Conservation (phyloP, 2,329 filamentous ascomycete genomes). For the Dothiorella sarmentorum region DNA sequence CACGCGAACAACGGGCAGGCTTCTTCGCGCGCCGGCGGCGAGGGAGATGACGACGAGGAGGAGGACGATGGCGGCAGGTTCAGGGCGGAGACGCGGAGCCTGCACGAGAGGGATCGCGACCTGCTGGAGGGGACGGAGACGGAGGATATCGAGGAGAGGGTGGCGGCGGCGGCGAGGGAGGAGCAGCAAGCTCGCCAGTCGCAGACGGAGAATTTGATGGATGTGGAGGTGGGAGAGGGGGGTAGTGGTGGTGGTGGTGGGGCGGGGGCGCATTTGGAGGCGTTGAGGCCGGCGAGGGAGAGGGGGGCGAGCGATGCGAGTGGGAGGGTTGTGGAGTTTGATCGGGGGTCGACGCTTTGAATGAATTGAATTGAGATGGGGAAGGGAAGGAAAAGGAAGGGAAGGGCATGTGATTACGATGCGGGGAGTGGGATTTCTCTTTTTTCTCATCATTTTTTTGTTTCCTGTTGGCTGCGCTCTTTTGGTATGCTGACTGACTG, state of each 20-base stretch:
- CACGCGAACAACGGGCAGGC: conserved; percentile 66
- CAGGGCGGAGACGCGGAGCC: conserved; percentile 20
- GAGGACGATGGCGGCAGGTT: conserved; percentile 52
- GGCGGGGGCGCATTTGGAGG: conserved; percentile 23
- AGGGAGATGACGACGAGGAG: conserved; percentile 62
- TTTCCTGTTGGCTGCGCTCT: too few relatives aligned
- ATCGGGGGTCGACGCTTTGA: conserved; percentile 20
- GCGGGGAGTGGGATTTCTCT: neutral
- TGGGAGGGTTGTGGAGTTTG: conserved; percentile 36
- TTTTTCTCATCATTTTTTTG: neutral
- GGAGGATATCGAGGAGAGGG: conserved; percentile 33
- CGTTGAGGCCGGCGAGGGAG: conserved; percentile 25
- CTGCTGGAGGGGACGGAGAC: conserved; percentile 51
- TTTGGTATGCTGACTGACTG: too few relatives aligned
- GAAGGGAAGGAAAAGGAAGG: neutral
- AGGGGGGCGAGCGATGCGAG: neutral
- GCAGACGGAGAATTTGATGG: neutral
- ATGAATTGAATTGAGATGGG: neutral
- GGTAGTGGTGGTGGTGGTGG: neutral
- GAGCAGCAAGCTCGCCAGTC: neutral
- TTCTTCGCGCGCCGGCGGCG: conserved; percentile 41
- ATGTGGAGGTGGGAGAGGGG: neutral
- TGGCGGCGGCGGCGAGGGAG: too few relatives aligned
- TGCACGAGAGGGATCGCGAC: conserved; percentile 36
- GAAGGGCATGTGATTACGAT: neutral